Evolutionary conservation across 768 basidiomycete genomes (phyloP), one percentile per base, ranked within the genome.

Genomic region (Nevesoporus exiguus): DNA sequence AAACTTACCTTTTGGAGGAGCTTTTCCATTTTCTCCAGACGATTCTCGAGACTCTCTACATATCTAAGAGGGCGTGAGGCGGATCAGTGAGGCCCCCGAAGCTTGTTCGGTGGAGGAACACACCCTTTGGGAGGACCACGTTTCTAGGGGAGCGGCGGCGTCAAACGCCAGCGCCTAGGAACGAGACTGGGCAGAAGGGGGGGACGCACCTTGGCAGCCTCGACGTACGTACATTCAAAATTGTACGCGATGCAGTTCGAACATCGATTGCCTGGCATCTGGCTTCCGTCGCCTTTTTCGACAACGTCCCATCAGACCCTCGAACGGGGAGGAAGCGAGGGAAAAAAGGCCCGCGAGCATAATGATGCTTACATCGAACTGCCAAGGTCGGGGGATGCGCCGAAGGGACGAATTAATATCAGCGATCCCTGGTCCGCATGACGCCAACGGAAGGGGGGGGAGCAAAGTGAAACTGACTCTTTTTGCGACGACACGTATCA

Each of bases 401-500:
- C 19, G 7, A 40, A 42, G 1, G 34, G 34, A 47, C 19, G 10
- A 3, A 40, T 41, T 13, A n/a, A n/a, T n/a, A 27, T 52, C 11
- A 58, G 59, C n/a, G 33, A 59, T 42, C 42, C 21, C 21, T 15
- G 5, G 27, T n/a, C 15, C 7, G 2, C 19, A 33, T 22, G 14
- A n/a, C 36, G 22, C 9, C n/a, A n/a, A 17, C 39, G 21, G 24
- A 40, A 22, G 21, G 39, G 45, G 49, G 15, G 5, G n/a, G 30
- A 53, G 46, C n/a, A n/a, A n/a, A 14, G 45, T 7, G 11, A 15
- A 29, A 70, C 81, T 57, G 54, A 86, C 89, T 84, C 73, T 94
- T 94, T 77, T 92, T 93, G 53, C 88, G 76, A 34, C 91, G 76
- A 65, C 91, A 93, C 0, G 84, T 79, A 63, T 93, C 90, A 65